Evolutionary conservation across 164 flowering plant genomes (phyloP).

Genomic region (Platanus orientalis): DNA sequence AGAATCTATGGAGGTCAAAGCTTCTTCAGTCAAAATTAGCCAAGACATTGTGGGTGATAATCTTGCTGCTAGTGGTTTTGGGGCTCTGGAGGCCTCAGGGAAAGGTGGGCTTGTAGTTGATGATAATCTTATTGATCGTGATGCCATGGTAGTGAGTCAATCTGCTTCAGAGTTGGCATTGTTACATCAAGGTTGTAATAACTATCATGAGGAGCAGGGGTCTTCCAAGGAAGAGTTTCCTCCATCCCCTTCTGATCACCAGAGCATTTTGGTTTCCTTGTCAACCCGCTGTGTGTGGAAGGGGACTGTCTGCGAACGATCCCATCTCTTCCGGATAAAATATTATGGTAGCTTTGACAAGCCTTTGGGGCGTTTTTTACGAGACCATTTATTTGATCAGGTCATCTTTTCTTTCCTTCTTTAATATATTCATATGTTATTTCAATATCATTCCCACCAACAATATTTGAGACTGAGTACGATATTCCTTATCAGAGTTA

Average conservation of each 20-base stretch:
- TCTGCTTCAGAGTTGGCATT: slow-evolving; percentile 26
- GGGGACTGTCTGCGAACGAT: slow-evolving; percentile 91
- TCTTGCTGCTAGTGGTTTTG: slow-evolving; percentile 12
- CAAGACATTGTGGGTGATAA: slow-evolving; percentile 11
- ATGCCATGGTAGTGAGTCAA: slow-evolving; percentile 17
- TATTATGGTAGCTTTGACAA: slow-evolving; percentile 94
- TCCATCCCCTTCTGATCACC: slow-evolving; percentile 88
- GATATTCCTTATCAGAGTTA: slow-evolving; percentile 45
- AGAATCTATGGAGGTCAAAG: slow-evolving; percentile 14
- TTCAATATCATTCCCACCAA: neutral
- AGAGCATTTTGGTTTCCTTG: slow-evolving; percentile 90
- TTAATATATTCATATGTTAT: neutral
- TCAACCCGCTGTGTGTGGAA: slow-evolving; percentile 96
- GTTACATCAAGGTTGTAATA: slow-evolving; percentile 32
- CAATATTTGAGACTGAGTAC: slow-evolving; percentile 10
- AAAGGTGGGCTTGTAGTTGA: slow-evolving; percentile 11
- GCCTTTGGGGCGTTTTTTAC: slow-evolving; percentile 86
- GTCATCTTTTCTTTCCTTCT: slow-evolving; percentile 25
- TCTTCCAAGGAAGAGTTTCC: slow-evolving; percentile 76
- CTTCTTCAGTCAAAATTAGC: slow-evolving; percentile 10
- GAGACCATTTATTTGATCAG: slow-evolving; percentile 90
- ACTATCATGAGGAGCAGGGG: slow-evolving; percentile 32
- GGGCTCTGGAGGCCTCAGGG: slow-evolving; percentile 19
- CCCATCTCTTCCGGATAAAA: slow-evolving; percentile 91
- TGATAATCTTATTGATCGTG: slow-evolving; percentile 13